Conservation (phyloP, 2,329 filamentous ascomycete species). For the Dichotomopilus funicola region DNA sequence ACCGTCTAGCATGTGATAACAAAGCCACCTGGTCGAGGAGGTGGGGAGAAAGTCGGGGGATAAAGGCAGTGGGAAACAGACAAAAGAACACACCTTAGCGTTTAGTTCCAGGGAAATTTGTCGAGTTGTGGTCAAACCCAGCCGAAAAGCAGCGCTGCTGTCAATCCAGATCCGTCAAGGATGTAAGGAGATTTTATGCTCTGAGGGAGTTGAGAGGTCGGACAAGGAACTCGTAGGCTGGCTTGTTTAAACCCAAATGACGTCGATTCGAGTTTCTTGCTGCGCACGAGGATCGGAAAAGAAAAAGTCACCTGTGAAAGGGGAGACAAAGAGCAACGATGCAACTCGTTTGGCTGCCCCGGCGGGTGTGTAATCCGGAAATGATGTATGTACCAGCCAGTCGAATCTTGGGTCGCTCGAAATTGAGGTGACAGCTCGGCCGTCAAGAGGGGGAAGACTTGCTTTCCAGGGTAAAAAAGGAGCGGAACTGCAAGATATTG, state of each 20-base stretch:
- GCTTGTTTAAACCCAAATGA: conserved; percentile 11
- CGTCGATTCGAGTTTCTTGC: conserved; percentile 12
- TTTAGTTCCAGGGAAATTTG: conserved; percentile 3
- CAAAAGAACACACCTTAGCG: conserved; percentile 6
- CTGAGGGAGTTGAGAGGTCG: conserved; percentile 6
- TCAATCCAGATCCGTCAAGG: conserved; percentile 26
- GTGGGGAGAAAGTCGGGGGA: background rate
- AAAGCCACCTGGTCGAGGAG: background rate
- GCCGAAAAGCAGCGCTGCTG: conserved; percentile 27
- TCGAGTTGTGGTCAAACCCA: conserved; percentile 23
- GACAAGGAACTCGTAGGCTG: background rate
- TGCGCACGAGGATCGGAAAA: conserved; percentile 9
- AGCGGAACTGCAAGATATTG: conserved; percentile 16
- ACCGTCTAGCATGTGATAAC: conserved; percentile 1
- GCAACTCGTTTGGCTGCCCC: conserved; percentile 12
- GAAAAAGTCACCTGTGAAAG: conserved; percentile 13
- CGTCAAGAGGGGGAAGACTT: conserved; percentile 16
- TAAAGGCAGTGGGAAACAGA: background rate
- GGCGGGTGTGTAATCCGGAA: conserved; percentile 16
- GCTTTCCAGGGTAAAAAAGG: conserved; percentile 15
- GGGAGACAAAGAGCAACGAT: conserved; percentile 14
- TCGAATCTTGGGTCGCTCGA: conserved; percentile 12
- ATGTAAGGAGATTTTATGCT: conserved; percentile 21
- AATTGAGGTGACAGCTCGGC: conserved; percentile 19
- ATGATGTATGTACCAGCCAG: conserved; percentile 3